Evolutionary conservation across 129 eudicot species (phyloP), one percentile per base, ranked within the genome.

Genomic region (Gnaphalium uliginosum): DNA sequence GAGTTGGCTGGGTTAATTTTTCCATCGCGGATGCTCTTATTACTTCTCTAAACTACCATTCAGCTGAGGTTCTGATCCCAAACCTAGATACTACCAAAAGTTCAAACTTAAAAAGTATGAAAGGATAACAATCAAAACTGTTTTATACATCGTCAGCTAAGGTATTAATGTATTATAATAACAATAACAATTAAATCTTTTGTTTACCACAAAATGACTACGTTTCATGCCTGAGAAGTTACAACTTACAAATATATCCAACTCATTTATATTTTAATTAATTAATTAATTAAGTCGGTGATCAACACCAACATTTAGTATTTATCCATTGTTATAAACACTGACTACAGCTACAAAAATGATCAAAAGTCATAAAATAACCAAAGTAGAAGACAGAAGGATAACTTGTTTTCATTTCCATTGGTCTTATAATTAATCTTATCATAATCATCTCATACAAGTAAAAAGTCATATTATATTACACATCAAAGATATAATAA

Each of bases 311-410:
- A 30, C n/a, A n/a, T n/a, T n/a, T 53, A 48, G 1, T 1, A n/a
- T 54, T 22, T 72, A 56, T 72, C 25, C 23, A 33, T 32, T 57
- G 29, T 35, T 33, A 57, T 56, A 72, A 48, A 32, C 76, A 54
- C 54, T 71, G 43, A 71, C 78, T 39, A 74, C 6, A 74, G 29
- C 62, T 11, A 63, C 78, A 8, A 74, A 62, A 22, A 18, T n/a
- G 60, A 56, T 56, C 23, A 62, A 73, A 19, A 67, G 29, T 53
- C 50, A 71, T 53, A 17, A 17, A 27, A 27, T 6, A 23, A 43
- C 32, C 5, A 1, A 51, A 30, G 17, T n/a, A 39, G 72, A 46
- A 70, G 62, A 70, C 74, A 70, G 18, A 27, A 18, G 25, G 62
- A 70, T 68, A 68, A 41, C 21, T 41, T 22, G 57, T 13, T 24